phyloP scores from a whole-genome alignment of 805 yeast species.

The Pichia californica region DNA sequence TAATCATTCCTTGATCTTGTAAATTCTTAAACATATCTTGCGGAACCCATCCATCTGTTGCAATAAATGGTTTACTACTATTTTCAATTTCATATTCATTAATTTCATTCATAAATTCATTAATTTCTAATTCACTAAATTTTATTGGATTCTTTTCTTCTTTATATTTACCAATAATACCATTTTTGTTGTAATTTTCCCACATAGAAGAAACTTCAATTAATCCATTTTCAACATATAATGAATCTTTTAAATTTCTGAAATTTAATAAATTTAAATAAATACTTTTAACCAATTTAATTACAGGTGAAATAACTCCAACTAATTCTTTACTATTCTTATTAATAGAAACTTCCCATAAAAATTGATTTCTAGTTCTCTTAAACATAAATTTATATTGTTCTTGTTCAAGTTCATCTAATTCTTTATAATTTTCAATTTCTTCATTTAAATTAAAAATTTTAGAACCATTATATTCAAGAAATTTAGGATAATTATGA shows the following conservation, averaged over 20 bases:
- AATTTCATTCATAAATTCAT: slow-evolving; percentile 49
- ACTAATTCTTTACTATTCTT: slow-evolving; percentile 58
- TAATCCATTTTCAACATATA: slow-evolving; percentile 60
- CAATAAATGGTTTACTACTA: slow-evolving; percentile 72
- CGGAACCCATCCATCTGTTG: slow-evolving; percentile 94
- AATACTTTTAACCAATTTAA: slow-evolving; percentile 64
- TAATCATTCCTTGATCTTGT: slow-evolving; percentile 61
- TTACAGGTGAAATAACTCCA: slow-evolving; percentile 75
- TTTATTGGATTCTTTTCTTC: slow-evolving; percentile 49
- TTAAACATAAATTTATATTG: slow-evolving; percentile 82
- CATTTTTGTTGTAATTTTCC: slow-evolving; percentile 56
- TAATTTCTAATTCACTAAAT: slow-evolving; percentile 52
- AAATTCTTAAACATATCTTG: slow-evolving; percentile 81
- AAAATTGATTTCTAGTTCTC: slow-evolving; percentile 84
- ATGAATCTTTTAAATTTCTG: slow-evolving; percentile 50
- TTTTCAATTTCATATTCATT: slow-evolving; percentile 63
- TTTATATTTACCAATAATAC: slow-evolving; percentile 37
- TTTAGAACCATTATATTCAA: slow-evolving; percentile 84
- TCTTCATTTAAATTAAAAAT: slow-evolving; percentile 71
- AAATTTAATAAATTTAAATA: slow-evolving; percentile 55
- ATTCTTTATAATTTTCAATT: slow-evolving; percentile 57
- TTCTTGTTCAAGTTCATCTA: slow-evolving; percentile 67
- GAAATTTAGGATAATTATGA: slow-evolving; percentile 74
- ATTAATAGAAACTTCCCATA: slow-evolving; percentile 78
- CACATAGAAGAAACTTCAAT: slow-evolving; percentile 63